Percentiles rank a stretch among this genome's conserved stretches.
These are phyloP conservation scores for Aphanomyces invadans DNA, from an alignment of 352 stramenopile genomes.

Conservation along the genomic window DNA sequence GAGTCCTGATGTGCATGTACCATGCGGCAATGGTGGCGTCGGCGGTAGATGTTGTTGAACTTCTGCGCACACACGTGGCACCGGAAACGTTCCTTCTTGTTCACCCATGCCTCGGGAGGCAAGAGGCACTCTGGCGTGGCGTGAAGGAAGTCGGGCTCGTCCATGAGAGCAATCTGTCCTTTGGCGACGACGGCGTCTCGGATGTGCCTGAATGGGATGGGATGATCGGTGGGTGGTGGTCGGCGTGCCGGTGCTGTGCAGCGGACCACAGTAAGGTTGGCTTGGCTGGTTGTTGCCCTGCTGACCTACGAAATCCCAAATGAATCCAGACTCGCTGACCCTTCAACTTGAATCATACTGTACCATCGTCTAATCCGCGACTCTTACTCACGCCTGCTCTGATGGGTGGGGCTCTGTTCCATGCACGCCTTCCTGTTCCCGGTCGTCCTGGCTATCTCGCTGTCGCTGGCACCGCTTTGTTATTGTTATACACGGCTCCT, in stretches of 20 bases:
- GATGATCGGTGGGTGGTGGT: background rate
- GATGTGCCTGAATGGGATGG: background rate
- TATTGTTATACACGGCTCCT: no score
- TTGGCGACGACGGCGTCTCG: background rate
- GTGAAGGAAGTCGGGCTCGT: conserved; percentile 11
- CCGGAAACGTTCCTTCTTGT: conserved; percentile 14
- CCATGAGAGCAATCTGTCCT: background rate
- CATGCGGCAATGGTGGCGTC: conserved; percentile 14
- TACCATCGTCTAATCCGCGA: background rate
- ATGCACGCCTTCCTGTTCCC: no score
- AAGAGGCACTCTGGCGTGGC: background rate
- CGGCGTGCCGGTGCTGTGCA: no score
- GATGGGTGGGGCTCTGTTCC: background rate
- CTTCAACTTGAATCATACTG: background rate
- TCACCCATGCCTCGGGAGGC: background rate
- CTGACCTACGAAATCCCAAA: background rate
- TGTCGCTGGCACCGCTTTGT: no score
- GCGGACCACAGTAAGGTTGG: no score
- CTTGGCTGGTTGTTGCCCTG: no score
- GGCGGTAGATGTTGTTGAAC: conserved; percentile 23
- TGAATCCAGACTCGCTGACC: background rate
- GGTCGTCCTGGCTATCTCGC: no score
- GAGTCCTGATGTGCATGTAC: background rate
- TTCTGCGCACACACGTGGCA: conserved; percentile 11
- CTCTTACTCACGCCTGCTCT: background rate